Conservation (phyloP, 495 filamentous ascomycete species). For the Podospora pseudoanserina region DNA sequence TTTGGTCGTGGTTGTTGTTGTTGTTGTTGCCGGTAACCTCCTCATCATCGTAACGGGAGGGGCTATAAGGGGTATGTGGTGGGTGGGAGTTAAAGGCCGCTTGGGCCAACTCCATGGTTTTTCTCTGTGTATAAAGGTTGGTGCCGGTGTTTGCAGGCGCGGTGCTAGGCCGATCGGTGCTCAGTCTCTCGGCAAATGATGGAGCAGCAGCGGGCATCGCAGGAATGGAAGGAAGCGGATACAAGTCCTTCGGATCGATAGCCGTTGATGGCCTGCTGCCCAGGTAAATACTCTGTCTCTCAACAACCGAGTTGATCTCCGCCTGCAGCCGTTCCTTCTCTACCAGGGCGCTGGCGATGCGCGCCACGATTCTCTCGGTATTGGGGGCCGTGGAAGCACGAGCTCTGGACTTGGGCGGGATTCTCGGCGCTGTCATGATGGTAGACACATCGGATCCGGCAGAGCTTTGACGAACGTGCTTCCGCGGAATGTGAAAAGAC, state of each 20-base stretch:
- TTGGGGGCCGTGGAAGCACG: slow-evolving; percentile 36
- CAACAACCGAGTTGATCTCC: slow-evolving; percentile 51
- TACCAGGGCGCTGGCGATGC: slow-evolving; percentile 50
- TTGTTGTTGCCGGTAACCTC: slow-evolving; percentile 10
- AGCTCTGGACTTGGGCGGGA: slow-evolving; percentile 32
- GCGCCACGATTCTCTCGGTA: slow-evolving; percentile 43
- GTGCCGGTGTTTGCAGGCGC: slow-evolving; percentile 27
- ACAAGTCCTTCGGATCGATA: slow-evolving; percentile 5
- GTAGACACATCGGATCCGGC: slow-evolving; percentile 22
- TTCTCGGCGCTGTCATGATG: slow-evolving; percentile 24
- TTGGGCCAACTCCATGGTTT: slow-evolving; percentile 17
- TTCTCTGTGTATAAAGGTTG: slow-evolving; percentile 16
- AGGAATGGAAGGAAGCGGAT: slow-evolving; percentile 46
- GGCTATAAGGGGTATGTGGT: neutral
- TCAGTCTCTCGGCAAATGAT: slow-evolving; percentile 48
- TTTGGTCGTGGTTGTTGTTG: slow-evolving; percentile 5
- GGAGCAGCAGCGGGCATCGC: slow-evolving; percentile 45
- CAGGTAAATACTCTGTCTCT: slow-evolving; percentile 50
- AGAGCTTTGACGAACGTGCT: slow-evolving; percentile 35
- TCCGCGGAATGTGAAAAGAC: slow-evolving; percentile 51
- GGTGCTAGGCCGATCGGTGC: slow-evolving; percentile 38
- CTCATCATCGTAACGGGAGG: neutral
- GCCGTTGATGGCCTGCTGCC: slow-evolving; percentile 48
- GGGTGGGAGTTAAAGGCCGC: slow-evolving; percentile 26
- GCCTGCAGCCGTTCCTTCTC: slow-evolving; percentile 51